Conservation (phyloP, 129 eudicot species). For the Scalesia atractyloides region DNA sequence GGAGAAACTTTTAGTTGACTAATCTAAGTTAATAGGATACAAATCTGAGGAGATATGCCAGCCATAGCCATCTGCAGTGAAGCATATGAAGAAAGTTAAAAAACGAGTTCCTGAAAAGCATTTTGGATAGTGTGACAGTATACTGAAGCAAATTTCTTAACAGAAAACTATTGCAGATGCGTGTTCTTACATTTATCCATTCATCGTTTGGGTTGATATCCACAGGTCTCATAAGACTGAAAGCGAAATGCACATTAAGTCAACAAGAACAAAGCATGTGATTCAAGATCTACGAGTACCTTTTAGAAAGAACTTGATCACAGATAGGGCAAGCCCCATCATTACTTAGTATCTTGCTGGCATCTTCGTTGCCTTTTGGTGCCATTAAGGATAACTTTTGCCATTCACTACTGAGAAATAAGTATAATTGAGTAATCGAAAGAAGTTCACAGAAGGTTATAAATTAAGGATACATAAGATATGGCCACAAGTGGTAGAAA, state of each 20-base stretch:
- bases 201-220: conserved; percentile 91
- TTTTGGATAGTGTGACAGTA: conserved; percentile 16
- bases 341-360: conserved; percentile 74
- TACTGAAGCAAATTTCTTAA: conserved; percentile 7
- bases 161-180: conserved; percentile 10
- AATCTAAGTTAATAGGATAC: conserved; percentile 57
- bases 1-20: background rate
- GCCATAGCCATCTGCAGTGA: conserved; percentile 77
- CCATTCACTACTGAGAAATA: conserved; percentile 17
- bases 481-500: conserved; percentile 88
- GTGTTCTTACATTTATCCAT: conserved; percentile 84
- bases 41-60: conserved; percentile 84
- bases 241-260: conserved; percentile 26
- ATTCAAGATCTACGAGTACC: conserved; percentile 42
- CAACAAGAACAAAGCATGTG: conserved; percentile 20
- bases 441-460: conserved; percentile 12
- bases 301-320: conserved; percentile 93
- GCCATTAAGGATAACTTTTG: conserved; percentile 46
- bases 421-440: conserved; percentile 4
- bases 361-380: conserved; percentile 80
- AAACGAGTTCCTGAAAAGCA: conserved; percentile 2
- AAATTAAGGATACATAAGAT: conserved; percentile 72
- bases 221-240: conserved; percentile 93
- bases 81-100: conserved; percentile 25
- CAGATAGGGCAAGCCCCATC: conserved; percentile 96